Percentiles rank a stretch among this genome's conserved stretches.
phyloP scores from a whole-genome alignment of 495 filamentous ascomycete species.

The Aspergillus baeticus region DNA sequence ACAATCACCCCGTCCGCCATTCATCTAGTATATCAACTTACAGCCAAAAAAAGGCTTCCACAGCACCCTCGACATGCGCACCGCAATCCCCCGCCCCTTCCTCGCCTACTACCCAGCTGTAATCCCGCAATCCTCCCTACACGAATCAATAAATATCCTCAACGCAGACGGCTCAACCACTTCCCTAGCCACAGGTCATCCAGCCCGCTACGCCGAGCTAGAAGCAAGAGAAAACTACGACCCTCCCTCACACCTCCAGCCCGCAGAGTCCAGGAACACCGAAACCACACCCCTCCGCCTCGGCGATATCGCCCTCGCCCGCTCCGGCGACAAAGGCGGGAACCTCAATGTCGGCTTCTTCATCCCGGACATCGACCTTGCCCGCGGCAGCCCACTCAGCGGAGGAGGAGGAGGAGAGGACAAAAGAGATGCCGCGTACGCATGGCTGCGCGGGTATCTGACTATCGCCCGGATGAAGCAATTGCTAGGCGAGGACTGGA shows the following conservation, averaged over 20 bases:
- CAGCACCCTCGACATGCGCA: constrained; percentile 27
- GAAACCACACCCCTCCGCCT: constrained; percentile 28
- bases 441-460: constrained; percentile 46
- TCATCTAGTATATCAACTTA: too few species aligned
- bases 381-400: too few species aligned
- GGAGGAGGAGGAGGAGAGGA: too few species aligned
- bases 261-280: constrained; percentile 1
- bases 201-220: constrained; percentile 14
- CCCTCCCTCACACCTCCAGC: constrained; percentile 3
- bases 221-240: constrained; percentile 23
- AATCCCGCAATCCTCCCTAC: constrained; percentile 22
- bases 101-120: constrained; percentile 35
- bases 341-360: constrained; percentile 53
- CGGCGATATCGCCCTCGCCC: constrained; percentile 38
- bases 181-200: constrained; percentile 18
- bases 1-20: too few species aligned
- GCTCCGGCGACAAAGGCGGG: constrained; percentile 51
- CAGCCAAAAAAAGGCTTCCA: constrained; percentile 35
- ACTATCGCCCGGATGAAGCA: constrained; percentile 30
- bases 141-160: constrained; percentile 24
- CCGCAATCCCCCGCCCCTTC: constrained; percentile 28
- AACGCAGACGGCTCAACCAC: constrained; percentile 3
- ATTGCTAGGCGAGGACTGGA: constrained; percentile 39
- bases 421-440: constrained; percentile 11
- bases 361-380: constrained; percentile 12